A percentile compares a stretch with the other conserved stretches of the same genome.
Evolutionary conservation across 2,329 filamentous ascomycete genomes (phyloP).

Genomic region (Aspergillus caelatus): DNA sequence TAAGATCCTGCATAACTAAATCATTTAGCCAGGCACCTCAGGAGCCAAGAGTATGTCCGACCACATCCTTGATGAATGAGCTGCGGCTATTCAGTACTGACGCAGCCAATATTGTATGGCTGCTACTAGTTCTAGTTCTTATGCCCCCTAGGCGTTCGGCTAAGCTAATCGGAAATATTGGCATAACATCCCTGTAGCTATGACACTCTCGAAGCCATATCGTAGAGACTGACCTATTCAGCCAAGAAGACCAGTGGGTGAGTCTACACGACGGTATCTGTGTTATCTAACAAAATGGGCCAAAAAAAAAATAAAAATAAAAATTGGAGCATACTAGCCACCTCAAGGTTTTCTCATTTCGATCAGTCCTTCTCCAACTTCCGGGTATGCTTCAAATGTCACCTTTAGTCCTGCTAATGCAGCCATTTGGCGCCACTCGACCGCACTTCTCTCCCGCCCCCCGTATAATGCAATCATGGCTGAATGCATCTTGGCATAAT

Average conservation of each 20-base stretch:
- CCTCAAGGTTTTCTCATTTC: constrained; percentile 33
- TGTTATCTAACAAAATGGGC: background rate
- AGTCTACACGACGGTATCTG: background rate
- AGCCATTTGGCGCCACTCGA: constrained; percentile 40
- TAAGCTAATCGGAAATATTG: background rate
- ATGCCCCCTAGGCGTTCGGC: background rate
- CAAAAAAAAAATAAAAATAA: too few species aligned
- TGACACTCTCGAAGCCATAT: too few species aligned
- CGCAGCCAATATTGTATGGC: too few species aligned
- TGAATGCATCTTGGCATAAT: constrained; percentile 39
- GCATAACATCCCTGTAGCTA: background rate
- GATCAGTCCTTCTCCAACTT: constrained; percentile 36
- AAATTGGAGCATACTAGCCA: background rate
- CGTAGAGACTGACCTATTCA: background rate
- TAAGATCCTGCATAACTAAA: background rate
- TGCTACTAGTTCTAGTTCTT: too few species aligned
- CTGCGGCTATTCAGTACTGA: background rate
- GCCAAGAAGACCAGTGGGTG: background rate
- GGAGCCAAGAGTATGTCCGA: background rate
- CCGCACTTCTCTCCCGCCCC: constrained; percentile 36
- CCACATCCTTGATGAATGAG: background rate
- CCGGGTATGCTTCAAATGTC: constrained; percentile 40
- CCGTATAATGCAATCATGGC: constrained; percentile 42
- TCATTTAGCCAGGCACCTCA: background rate
- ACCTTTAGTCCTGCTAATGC: constrained; percentile 35